Evolutionary conservation across 192 early-diverging fungal genomes (phyloP).

Genomic region (Pilobolus umbonatus): DNA sequence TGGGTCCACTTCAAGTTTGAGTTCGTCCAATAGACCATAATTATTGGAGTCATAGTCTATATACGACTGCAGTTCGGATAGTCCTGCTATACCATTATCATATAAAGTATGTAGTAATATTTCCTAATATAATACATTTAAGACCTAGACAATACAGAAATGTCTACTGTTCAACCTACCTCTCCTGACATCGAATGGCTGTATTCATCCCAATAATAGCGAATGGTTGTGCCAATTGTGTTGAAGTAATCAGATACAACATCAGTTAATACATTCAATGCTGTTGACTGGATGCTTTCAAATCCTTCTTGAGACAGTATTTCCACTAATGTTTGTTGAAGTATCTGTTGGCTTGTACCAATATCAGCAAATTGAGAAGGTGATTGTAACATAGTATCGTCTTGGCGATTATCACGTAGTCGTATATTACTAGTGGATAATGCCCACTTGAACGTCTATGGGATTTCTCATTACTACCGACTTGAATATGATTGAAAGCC

Average conservation of each 20-base stretch:
- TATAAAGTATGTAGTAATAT: constrained; percentile 74
- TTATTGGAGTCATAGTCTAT: no score
- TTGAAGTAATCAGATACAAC: constrained; percentile 71
- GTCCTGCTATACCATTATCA: constrained; percentile 69
- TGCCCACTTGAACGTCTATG: no score
- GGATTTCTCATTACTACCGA: no score
- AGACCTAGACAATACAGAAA: background rate
- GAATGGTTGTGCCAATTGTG: constrained; percentile 78
- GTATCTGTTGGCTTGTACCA: constrained; percentile 45
- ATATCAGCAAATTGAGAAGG: background rate
- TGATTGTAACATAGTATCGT: background rate
- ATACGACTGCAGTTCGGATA: no score
- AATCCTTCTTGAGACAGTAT: constrained; percentile 86
- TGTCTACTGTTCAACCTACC: constrained; percentile 35
- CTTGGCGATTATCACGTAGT: no score
- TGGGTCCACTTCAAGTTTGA: no score
- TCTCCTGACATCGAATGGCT: constrained; percentile 66
- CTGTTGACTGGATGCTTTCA: constrained; percentile 63
- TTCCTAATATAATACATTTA: constrained; percentile 42
- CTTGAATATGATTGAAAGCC: no score
- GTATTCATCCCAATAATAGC: constrained; percentile 72
- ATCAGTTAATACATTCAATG: constrained; percentile 72
- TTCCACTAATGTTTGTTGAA: constrained; percentile 57
- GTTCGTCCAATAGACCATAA: no score
- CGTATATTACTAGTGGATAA: no score